phyloP scores from a whole-genome alignment of 225 moss, liverwort and hornwort genomes.

The Bryoerythrophyllum caledonicum region DNA sequence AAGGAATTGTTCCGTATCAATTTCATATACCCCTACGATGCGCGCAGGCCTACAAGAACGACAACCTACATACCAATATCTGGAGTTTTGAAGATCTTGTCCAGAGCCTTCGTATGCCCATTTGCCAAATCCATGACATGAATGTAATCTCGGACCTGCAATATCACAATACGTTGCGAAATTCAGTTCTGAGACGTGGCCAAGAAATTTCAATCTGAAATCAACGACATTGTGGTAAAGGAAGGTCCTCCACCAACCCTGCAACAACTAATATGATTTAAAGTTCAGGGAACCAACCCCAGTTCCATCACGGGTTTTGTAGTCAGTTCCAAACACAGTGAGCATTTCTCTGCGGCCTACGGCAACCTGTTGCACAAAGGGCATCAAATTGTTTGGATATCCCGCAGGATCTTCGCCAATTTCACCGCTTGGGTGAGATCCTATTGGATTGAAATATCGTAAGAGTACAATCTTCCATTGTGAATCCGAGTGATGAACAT shows the following conservation, averaged over 20 bases:
- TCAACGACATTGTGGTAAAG: too few species aligned
- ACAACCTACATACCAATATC: constrained; percentile 58
- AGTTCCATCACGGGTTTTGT: constrained; percentile 73
- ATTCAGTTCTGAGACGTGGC: too few species aligned
- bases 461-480: constrained; percentile 69
- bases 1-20: neutral
- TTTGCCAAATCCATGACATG: constrained; percentile 92
- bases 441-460: constrained; percentile 81
- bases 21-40: neutral
- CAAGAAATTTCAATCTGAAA: too few species aligned
- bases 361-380: constrained; percentile 83
- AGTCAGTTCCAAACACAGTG: constrained; percentile 71
- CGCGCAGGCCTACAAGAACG: constrained; percentile 1
- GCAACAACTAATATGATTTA: neutral
- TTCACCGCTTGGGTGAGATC: constrained; percentile 72
- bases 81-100: constrained; percentile 69
- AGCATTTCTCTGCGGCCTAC: constrained; percentile 66
- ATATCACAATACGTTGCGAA: too few species aligned
- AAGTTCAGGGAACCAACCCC: constrained; percentile 44
- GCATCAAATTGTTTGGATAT: constrained; percentile 83
- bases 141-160: constrained; percentile 80
- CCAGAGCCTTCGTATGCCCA: constrained; percentile 82
- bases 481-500: constrained; percentile 57
- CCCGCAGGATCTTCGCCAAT: constrained; percentile 82
- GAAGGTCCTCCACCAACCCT: neutral